Conservation (phyloP, 2,329 filamentous ascomycete species). For the Phoma sp. region DNA sequence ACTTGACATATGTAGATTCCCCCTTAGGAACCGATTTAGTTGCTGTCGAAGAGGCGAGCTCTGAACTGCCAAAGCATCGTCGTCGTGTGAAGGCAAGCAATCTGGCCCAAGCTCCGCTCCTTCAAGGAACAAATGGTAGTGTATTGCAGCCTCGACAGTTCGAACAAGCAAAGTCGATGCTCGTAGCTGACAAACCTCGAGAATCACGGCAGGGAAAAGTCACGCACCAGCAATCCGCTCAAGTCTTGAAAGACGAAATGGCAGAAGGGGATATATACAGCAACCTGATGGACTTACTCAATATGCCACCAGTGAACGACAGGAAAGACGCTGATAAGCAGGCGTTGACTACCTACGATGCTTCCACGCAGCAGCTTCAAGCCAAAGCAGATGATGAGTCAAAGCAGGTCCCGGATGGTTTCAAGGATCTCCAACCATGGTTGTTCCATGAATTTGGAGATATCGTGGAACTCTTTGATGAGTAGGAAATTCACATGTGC, state of each 20-base stretch:
- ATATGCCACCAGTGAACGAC: background rate
- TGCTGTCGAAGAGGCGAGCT: background rate
- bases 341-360: background rate
- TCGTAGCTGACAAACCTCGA: background rate
- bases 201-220: background rate
- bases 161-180: background rate
- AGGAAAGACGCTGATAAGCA: background rate
- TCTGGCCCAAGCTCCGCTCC: background rate
- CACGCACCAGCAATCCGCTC: background rate
- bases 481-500: conserved; percentile 6
- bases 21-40: background rate
- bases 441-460: conserved; percentile 50
- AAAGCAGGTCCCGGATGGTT: conserved; percentile 28
- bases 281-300: background rate
- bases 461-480: conserved; percentile 48
- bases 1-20: conserved; percentile 17
- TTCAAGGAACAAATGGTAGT: conserved; percentile 3
- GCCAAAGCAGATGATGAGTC: background rate
- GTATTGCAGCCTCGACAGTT: background rate
- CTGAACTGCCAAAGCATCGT: background rate
- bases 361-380: background rate
- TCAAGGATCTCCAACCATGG: conserved; percentile 49
- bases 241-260: background rate
- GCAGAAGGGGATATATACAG: background rate
- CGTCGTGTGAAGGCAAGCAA: too few species aligned